Percentiles rank a stretch among this genome's conserved stretches.
phyloP scores from a whole-genome alignment of 108 stramenopile species.

The Skeletonema costatum region DNA sequence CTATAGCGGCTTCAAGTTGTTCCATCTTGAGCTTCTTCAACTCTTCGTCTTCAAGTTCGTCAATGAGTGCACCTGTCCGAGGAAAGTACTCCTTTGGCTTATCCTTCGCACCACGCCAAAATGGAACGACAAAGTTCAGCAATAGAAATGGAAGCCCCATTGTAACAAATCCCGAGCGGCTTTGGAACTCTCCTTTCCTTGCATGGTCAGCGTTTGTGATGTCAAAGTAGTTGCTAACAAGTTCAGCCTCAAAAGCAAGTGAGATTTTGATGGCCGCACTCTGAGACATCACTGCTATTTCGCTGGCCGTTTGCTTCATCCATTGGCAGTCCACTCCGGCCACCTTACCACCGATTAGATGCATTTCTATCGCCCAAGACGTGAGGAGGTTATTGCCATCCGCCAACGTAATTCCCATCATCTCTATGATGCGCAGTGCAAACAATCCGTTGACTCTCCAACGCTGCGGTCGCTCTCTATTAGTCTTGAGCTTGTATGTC shows the following conservation, averaged over 20 bases:
- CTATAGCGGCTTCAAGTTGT: not conserved
- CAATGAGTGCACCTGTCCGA: not conserved
- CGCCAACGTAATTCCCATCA: no score
- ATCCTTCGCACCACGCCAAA: not conserved
- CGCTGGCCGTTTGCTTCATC: constrained; percentile 1
- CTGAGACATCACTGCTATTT: not conserved
- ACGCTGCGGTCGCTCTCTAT: not conserved
- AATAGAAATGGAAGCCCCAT: not conserved
- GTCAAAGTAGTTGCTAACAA: constrained; percentile 1
- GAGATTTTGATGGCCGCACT: not conserved
- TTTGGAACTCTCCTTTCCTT: not conserved
- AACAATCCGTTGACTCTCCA: constrained; percentile 6
- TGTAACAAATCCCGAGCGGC: not conserved
- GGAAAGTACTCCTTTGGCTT: constrained; percentile 2
- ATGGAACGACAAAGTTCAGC: not conserved
- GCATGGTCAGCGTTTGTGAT: not conserved
- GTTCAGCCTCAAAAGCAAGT: constrained; percentile 3
- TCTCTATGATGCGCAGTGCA: no score
- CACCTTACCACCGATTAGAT: constrained; percentile 1
- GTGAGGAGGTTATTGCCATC: not conserved
- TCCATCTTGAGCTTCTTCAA: not conserved
- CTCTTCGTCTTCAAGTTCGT: not conserved
- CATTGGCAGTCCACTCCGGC: not conserved
- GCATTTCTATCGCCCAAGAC: not conserved
- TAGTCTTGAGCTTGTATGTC: not conserved